These are phyloP conservation scores for Candida coquimbonensis DNA, from an alignment of 805 yeast genomes.

Conservation along the genomic window DNA sequence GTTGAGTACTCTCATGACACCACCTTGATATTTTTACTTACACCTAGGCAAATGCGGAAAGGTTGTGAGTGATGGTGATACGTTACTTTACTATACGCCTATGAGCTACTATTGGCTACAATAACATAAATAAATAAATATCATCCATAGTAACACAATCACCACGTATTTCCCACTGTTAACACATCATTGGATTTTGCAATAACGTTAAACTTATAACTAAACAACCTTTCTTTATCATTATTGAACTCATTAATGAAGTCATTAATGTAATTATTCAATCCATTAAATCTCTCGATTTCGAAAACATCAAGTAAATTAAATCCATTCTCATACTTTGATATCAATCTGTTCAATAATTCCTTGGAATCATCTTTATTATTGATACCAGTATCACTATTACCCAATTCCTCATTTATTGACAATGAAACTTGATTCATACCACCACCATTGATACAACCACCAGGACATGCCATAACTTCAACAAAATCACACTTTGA, in stretches of 20 bases:
- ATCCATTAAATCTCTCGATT: background rate
- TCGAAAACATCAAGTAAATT: constrained; percentile 25
- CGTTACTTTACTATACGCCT: too few relatives aligned
- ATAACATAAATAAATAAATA: background rate
- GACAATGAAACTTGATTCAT: constrained; percentile 30
- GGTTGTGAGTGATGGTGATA: too few relatives aligned
- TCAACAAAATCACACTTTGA: constrained; percentile 74
- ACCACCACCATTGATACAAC: constrained; percentile 97
- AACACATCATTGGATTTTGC: constrained; percentile 46
- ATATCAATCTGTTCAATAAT: constrained; percentile 24
- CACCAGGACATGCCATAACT: constrained; percentile 98
- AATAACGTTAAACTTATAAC: constrained; percentile 42
- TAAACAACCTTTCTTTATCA: constrained; percentile 33
- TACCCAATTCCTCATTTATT: background rate
- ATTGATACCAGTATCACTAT: background rate
- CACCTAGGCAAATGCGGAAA: background rate
- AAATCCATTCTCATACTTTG: constrained; percentile 26
- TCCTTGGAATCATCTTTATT: constrained; percentile 18
- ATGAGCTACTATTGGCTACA: background rate
- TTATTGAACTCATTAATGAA: constrained; percentile 27
- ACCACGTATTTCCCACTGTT: constrained; percentile 54
- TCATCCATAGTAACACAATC: background rate
- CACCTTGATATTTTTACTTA: too few relatives aligned
- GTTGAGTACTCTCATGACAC: too few relatives aligned
- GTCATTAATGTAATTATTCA: constrained; percentile 27